A percentile compares a stretch with the other conserved stretches of the same genome.
Evolutionary conservation across 1,284 basidiomycete species (phyloP).

Genomic region (Heliocybe sulcata): DNA sequence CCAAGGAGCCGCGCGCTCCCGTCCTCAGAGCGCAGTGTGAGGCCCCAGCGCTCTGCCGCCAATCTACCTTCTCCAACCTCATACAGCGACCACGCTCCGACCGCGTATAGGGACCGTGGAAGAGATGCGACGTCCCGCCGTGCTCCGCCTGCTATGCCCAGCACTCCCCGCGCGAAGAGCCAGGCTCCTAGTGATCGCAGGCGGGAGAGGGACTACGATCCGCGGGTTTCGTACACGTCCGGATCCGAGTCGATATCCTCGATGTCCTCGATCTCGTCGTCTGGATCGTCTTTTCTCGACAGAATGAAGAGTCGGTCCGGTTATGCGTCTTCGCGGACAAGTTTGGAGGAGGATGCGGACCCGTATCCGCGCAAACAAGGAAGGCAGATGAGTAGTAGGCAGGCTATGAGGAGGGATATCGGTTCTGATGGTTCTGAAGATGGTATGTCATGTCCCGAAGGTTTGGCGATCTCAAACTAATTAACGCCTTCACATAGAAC

Average conservation of each 20-base stretch:
- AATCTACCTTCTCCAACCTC: slow-evolving; percentile 14
- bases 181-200: background rate
- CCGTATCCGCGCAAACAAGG: slow-evolving; percentile 6
- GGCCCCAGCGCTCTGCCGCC: slow-evolving; percentile 19
- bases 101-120: background rate
- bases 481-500: background rate
- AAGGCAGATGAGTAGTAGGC: background rate
- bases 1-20: slow-evolving; percentile 6
- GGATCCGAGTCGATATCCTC: slow-evolving; percentile 9
- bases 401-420: background rate
- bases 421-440: background rate
- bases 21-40: slow-evolving; percentile 12
- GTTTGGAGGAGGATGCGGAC: slow-evolving; percentile 29
- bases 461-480: background rate
- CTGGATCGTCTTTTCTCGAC: slow-evolving; percentile 18
- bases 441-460: background rate
- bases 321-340: slow-evolving; percentile 36
- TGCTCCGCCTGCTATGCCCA: slow-evolving; percentile 10
- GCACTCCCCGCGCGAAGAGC: background rate
- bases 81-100: no score
- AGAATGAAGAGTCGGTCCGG: slow-evolving; percentile 16
- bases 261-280: slow-evolving; percentile 23
- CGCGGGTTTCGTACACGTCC: background rate
- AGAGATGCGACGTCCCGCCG: slow-evolving; percentile 8
- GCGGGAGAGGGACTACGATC: slow-evolving; percentile 1